Conservation (phyloP, 768 basidiomycete genomes). For the Leucogyrophana mollusca region DNA sequence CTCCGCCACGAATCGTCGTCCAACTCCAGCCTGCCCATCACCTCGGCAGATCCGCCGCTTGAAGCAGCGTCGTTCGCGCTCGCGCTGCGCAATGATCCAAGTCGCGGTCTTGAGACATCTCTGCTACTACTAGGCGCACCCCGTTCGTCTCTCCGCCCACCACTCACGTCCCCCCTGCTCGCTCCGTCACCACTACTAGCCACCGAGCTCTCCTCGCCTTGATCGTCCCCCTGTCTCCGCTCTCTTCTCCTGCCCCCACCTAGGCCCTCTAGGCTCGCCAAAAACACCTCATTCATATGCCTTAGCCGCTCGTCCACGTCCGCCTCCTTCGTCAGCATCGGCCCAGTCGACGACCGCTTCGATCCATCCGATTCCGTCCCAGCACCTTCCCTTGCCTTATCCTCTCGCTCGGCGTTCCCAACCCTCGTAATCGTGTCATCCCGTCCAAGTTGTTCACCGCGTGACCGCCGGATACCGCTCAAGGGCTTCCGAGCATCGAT, state of each 20-base stretch:
- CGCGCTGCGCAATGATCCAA: slow-evolving; percentile 31
- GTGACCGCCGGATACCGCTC: slow-evolving; percentile 5
- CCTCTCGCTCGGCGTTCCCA: neutral
- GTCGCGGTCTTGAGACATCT: slow-evolving; percentile 16
- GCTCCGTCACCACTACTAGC: slow-evolving; percentile 5
- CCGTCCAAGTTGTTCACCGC: slow-evolving; percentile 11
- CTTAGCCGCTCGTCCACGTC: slow-evolving; percentile 65
- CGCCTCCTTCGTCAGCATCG: slow-evolving; percentile 62
- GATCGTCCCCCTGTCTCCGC: slow-evolving; percentile 13
- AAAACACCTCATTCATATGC: slow-evolving; percentile 68
- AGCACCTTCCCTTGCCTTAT: slow-evolving; percentile 36
- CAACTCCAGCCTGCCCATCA: slow-evolving; percentile 36
- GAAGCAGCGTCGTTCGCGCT: slow-evolving; percentile 17
- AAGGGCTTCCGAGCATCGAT: slow-evolving; percentile 72
- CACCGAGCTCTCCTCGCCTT: slow-evolving; percentile 12
- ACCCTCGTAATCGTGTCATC: neutral
- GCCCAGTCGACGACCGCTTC: slow-evolving; percentile 33
- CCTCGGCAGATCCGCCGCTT: slow-evolving; percentile 32
- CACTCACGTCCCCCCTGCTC: slow-evolving; percentile 15
- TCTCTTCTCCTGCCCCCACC: slow-evolving; percentile 35
- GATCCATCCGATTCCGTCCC: slow-evolving; percentile 10
- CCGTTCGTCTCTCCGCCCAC: neutral
- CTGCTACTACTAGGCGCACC: neutral
- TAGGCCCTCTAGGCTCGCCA: slow-evolving; percentile 62
- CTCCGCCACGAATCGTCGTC: slow-evolving; percentile 21